A percentile compares a stretch with the other conserved stretches of the same genome.
Conservation (phyloP, 768 basidiomycete species). For the Leccinum aurantiacum region DNA sequence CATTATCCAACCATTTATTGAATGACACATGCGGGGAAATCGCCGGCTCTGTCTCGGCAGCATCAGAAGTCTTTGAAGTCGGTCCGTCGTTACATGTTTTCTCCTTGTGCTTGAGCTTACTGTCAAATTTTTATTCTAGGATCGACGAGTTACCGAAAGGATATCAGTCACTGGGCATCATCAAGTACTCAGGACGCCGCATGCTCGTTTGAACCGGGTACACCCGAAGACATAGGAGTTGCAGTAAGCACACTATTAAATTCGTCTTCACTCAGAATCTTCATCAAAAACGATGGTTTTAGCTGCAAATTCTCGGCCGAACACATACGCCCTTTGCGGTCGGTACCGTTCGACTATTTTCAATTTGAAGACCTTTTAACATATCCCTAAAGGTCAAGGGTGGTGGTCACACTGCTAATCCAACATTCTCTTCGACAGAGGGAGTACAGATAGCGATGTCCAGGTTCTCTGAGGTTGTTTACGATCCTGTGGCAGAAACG, state of each 20-base stretch:
- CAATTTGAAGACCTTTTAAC: no score
- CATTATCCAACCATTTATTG: not conserved
- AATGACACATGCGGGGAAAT: not conserved
- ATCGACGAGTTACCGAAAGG: not conserved
- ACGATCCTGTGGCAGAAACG: constrained; percentile 39
- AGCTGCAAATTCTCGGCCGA: constrained; percentile 41
- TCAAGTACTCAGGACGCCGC: constrained; percentile 46
- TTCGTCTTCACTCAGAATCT: not conserved
- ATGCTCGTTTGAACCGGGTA: constrained; percentile 62
- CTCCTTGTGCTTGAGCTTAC: not conserved
- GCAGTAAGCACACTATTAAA: constrained; percentile 37
- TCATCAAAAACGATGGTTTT: not conserved
- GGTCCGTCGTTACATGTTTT: not conserved
- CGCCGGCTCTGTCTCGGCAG: not conserved
- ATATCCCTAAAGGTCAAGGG: constrained; percentile 50
- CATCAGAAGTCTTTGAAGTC: not conserved
- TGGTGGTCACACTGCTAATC: constrained; percentile 57
- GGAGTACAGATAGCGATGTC: constrained; percentile 60
- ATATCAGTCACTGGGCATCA: constrained; percentile 45
- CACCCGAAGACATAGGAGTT: constrained; percentile 46
- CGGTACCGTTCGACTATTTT: constrained; percentile 3
- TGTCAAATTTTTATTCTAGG: not conserved
- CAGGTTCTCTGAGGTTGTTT: constrained; percentile 43
- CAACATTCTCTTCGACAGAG: constrained; percentile 55
- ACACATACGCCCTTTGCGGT: constrained; percentile 32